Conservation (phyloP, 805 yeast species). For the Komagataella ulmi region DNA sequence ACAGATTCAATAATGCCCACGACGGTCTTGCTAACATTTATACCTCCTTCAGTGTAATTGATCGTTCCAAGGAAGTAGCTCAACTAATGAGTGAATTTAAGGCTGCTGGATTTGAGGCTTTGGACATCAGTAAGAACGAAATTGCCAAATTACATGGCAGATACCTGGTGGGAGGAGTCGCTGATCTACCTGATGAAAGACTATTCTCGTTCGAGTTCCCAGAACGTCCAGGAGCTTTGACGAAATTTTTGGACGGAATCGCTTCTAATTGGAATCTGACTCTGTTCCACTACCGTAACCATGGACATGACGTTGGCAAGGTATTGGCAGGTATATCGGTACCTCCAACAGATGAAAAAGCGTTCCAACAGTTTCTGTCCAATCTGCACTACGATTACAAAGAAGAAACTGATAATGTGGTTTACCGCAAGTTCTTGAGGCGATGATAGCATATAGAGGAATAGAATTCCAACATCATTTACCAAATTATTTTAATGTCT, state of each 20-base stretch:
- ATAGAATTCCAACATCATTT: neutral
- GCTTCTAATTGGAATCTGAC: constrained; percentile 83
- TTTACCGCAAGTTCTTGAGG: constrained; percentile 64
- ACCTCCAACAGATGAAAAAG: constrained; percentile 54
- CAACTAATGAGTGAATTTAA: constrained; percentile 47
- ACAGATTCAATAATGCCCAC: constrained; percentile 47
- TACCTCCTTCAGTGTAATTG: constrained; percentile 75
- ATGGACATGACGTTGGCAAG: constrained; percentile 90
- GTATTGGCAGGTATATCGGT: constrained; percentile 83
- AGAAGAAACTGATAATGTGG: constrained; percentile 78
- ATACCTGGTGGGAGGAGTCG: constrained; percentile 88
- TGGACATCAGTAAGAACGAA: constrained; percentile 84
- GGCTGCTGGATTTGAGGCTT: constrained; percentile 55
- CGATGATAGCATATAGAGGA: neutral
- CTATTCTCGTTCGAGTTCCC: constrained; percentile 87
- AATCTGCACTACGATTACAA: constrained; percentile 61
- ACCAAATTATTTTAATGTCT: neutral
- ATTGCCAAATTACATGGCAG: constrained; percentile 95
- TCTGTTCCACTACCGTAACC: constrained; percentile 91
- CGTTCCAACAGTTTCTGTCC: constrained; percentile 55
- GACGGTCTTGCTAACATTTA: constrained; percentile 58
- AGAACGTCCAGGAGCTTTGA: constrained; percentile 91
- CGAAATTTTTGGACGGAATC: constrained; percentile 60
- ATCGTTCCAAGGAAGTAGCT: constrained; percentile 60
- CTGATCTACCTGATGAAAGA: constrained; percentile 61